Percentiles rank a stretch among this genome's conserved stretches.
Conservation (phyloP, 176 grass and related monocot genomes). For the Coix lacrymajobi region DNA sequence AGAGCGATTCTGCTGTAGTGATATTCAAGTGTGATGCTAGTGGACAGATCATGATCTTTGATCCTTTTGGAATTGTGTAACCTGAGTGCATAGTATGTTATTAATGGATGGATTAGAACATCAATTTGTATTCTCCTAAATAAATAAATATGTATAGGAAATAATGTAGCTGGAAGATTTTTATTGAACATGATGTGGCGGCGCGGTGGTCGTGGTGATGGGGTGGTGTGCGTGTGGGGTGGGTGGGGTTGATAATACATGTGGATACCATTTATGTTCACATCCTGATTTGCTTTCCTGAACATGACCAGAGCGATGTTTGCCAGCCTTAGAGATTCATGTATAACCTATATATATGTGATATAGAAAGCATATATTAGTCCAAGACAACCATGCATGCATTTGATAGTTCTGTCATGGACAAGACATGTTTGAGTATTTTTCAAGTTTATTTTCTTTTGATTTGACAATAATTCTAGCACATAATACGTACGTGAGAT, state of each 20-base stretch:
- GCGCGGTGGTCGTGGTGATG: too few relatives aligned
- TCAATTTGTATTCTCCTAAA: neutral
- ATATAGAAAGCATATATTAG: neutral
- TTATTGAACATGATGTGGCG: neutral
- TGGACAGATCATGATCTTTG: constrained; percentile 46
- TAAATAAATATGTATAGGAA: neutral
- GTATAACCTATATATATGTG: constrained; percentile 50
- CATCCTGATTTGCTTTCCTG: constrained; percentile 48
- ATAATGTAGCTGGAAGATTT: neutral
- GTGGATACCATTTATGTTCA: constrained; percentile 37
- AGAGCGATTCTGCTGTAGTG: too few relatives aligned
- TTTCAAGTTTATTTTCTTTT: too few relatives aligned
- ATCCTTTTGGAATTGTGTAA: constrained; percentile 47
- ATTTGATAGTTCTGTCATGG: neutral
- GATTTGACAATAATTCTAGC: too few relatives aligned
- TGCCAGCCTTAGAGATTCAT: constrained; percentile 43
- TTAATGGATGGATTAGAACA: neutral
- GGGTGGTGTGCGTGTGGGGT: too few relatives aligned
- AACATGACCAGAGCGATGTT: constrained; percentile 53
- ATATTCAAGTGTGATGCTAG: constrained; percentile 37
- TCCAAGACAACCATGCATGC: neutral
- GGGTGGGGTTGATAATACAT: too few relatives aligned
- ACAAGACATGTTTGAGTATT: neutral
- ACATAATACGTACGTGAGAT: constrained; percentile 40
- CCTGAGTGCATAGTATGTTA: neutral